Percentiles rank a stretch among this genome's conserved stretches.
These are phyloP conservation scores for Mrakia blollopis DNA, from an alignment of 768 basidiomycete genomes.

Conservation along the genomic window DNA sequence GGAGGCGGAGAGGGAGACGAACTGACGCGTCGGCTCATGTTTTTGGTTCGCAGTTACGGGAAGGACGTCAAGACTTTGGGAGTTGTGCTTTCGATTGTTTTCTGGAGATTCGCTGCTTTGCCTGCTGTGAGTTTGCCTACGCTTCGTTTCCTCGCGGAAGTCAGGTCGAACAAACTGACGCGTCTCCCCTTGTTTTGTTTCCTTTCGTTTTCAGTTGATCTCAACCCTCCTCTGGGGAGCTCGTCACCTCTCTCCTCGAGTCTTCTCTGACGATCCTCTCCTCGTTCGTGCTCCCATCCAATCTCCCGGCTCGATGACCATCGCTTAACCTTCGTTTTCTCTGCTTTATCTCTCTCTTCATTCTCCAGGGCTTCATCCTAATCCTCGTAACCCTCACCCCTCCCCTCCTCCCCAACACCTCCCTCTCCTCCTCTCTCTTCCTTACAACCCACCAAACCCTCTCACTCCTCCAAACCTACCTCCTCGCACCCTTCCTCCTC, in stretches of 20 bases:
- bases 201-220: background rate
- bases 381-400: conserved; percentile 21
- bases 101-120: conserved; percentile 29
- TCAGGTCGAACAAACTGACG: background rate
- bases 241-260: background rate
- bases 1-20: background rate
- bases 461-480: conserved; percentile 18
- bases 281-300: conserved; percentile 23
- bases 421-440: background rate
- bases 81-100: conserved; percentile 21
- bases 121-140: conserved; percentile 5
- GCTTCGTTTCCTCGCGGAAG: background rate
- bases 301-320: too few species aligned
- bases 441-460: conserved; percentile 18
- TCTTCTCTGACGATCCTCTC: conserved; percentile 23
- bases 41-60: background rate
- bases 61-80: conserved; percentile 30
- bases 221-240: conserved; percentile 7
- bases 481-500: conserved; percentile 24
- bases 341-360: background rate
- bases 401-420: conserved; percentile 10
- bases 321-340: background rate
- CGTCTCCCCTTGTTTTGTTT: background rate
- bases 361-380: conserved; percentile 15
- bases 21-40: background rate